phyloP scores from a whole-genome alignment of 768 basidiomycete species.

The Suillus sp. region DNA sequence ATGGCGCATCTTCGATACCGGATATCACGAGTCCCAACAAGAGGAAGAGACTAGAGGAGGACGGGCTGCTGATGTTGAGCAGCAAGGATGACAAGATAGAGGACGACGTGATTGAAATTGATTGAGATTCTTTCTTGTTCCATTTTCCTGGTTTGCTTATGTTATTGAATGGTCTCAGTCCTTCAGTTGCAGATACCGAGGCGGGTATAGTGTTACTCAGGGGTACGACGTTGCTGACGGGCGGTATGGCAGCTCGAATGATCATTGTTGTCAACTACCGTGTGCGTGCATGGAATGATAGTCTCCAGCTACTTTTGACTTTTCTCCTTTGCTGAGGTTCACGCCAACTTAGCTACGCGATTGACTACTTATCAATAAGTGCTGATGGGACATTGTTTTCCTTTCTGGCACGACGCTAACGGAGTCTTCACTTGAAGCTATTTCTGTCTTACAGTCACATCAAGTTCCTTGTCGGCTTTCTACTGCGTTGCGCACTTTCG shows the following conservation, averaged over 20 bases:
- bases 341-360: not conserved
- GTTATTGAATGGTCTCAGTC: conserved; percentile 6
- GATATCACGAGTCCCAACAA: conserved; percentile 58
- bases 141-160: conserved; percentile 13
- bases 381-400: not conserved
- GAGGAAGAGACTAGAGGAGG: conserved; percentile 66
- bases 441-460: not conserved
- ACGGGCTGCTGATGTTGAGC: conserved; percentile 73
- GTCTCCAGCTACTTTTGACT: not conserved
- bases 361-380: not conserved
- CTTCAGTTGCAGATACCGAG: not conserved
- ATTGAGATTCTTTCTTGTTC: conserved; percentile 35
- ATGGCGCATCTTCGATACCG: conserved; percentile 23
- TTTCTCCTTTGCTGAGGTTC: not conserved
- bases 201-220: not conserved
- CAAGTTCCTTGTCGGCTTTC: not conserved
- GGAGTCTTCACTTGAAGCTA: not conserved
- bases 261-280: not conserved
- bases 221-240: not conserved
- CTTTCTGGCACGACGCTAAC: not conserved
- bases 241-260: not conserved
- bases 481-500: not conserved
- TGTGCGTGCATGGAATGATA: not conserved
- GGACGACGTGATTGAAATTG: conserved; percentile 58
- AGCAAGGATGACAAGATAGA: conserved; percentile 53